Conservation (phyloP, 805 yeast genomes). For the Teunomyces stri region DNA sequence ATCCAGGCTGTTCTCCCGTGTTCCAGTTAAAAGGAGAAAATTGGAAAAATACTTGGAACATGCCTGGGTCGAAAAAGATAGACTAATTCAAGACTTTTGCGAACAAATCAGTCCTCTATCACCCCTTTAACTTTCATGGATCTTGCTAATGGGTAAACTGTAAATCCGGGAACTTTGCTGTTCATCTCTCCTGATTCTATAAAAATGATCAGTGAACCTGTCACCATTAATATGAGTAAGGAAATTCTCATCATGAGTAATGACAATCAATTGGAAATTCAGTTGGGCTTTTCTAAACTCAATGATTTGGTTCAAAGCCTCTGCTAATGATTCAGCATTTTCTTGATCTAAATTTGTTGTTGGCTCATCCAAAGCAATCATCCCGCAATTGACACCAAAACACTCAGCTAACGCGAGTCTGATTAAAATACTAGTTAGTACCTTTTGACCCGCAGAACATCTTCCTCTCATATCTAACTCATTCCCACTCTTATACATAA, state of each 20-base stretch:
- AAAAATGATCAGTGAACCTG: constrained; percentile 83
- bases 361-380: constrained; percentile 96
- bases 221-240: constrained; percentile 81
- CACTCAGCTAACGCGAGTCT: constrained; percentile 92
- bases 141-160: constrained; percentile 40
- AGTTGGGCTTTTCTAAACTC: constrained; percentile 70
- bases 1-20: constrained; percentile 42
- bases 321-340: constrained; percentile 84
- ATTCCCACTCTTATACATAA: constrained; percentile 87
- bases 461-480: constrained; percentile 98
- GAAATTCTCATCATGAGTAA: constrained; percentile 95
- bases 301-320: constrained; percentile 71
- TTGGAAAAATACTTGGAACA: constrained; percentile 76
- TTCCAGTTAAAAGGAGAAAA: constrained; percentile 53
- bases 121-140: constrained; percentile 23
- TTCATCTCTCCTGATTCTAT: constrained; percentile 74
- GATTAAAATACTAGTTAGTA: constrained; percentile 86
- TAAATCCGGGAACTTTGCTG: constrained; percentile 76
- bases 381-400: constrained; percentile 92
- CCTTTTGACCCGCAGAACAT: constrained; percentile 97
- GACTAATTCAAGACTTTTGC: constrained; percentile 16
- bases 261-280: constrained; percentile 91
- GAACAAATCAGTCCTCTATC: neutral
- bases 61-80: constrained; percentile 71
- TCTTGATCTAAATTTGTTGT: constrained; percentile 92